Evolutionary conservation across 768 basidiomycete genomes (phyloP), one percentile per base, ranked within the genome.

Genomic region (Termitomyces sp.): DNA sequence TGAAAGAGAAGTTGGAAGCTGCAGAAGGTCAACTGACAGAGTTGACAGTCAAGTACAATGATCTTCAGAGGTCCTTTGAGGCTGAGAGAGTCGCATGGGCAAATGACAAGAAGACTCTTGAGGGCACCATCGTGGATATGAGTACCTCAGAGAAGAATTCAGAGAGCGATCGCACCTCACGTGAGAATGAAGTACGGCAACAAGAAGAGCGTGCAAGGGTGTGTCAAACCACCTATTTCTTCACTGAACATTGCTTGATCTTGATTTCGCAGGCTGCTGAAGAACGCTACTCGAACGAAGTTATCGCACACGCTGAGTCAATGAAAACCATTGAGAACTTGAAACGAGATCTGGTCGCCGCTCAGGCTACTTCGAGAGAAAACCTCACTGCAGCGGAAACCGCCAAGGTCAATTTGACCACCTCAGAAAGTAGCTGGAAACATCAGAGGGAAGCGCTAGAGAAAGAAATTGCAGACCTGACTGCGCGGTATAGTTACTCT

Each of bases 301-400:
- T 95, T n/a, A 74, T 95, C 35, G 77, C 89, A 0, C 93, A 95
- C 69, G 93, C 93, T 0, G 92, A 93, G 23, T 81, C 89, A 0
- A 88, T 95, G 78, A 92, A 92, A 73, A 62, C 76, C 13, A 79
- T 91, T 12, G 83, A 87, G 12, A 74, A 67, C 10, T 74, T 93
- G 61, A 89, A 86, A 69, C 77, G 83, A 52, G 83, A 91, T 44
- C 75, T 95, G 4, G 67, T 77, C 16, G 67, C 70, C 13, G 72
- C 79, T 4, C 85, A 88, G 64, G 68, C 75, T 1, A 67, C 79
- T 9, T 79, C 83, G 9, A 79, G 88, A 13, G 85, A 91, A 60
- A 77, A 82, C 55, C 72, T 79, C 36, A 79, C 82, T 10, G 78
- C 82, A 2, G 84, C 87, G 7, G 86, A 93, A 61, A 91, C 88